Base-by-base conservation (phyloP, 345 rosid genomes). In the Eutrema yunnanense region DNA sequence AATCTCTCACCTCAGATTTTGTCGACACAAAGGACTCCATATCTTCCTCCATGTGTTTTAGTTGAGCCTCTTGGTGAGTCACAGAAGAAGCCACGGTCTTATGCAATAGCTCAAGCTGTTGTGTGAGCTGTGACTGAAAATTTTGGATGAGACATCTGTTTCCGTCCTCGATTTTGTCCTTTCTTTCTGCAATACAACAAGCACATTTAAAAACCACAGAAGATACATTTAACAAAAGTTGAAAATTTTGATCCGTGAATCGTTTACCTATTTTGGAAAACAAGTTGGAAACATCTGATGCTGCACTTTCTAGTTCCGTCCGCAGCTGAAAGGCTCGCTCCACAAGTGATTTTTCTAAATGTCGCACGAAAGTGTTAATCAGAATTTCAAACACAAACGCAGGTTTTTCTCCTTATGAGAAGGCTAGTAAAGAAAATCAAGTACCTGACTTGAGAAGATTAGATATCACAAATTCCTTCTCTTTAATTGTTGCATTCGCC, bases 371-470 rank as follows among this genome's bases (percentile, higher is more conserved):
- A 55, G 57, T 62, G 41, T 60, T 7, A 54, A 16, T 53, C 46
- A 67, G 51, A 48, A 54, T 1, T 3, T 27, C 7, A 0, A 34
- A 58, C 55, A 36, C 38, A 36, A 36, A 6, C 6, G 8, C 38
- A 53, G 37, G 36, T 30, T 40, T 43, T 54, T 56, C 11, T 42
- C 38, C 37, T 57, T 50, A 46, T 46, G 11, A 19, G 40, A 48
- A 26, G 1, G 5, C 29, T 41, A 44, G 16, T 52, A 53, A 22
- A 27, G 19, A 9, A 27, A 50, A 33, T 36, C 19, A 58, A 50
- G 81, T 82, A 94, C 98, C 97, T 73, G 94, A 90, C 79, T 85
- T 87, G 32, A 92, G 97, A 67, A 96, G 96, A 83, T 85, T 87
- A 44, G 74, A 80, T 81, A 96, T 96, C 62, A 96, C 85, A 83